Evolutionary conservation across 306 rosid species (phyloP), one percentile per base, ranked within the genome.

Genomic region (Pterocarpus santalinus): DNA sequence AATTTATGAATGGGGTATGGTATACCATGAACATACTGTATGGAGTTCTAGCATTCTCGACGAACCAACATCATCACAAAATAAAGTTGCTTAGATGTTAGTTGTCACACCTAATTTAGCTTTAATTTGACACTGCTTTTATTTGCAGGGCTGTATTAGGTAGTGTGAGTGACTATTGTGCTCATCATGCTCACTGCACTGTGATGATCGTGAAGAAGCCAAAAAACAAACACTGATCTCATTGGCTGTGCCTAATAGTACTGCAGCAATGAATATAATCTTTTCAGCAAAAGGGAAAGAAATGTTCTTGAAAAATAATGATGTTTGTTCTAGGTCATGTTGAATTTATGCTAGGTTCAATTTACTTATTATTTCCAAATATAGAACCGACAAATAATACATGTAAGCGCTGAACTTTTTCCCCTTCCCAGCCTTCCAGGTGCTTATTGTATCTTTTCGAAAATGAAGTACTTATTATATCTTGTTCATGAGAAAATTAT

Each of bases 161-260:
- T 2, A 92, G 97, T 71, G 94, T 92, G 16, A 94, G 98, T 86
- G 98, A 92, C 84, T 90, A 90, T 8, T 94, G 97, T 85, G 83
- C 92, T 47, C 94, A 88, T 81, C 92, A 90, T 77, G 98, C 97
- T 75, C 88, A 83, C 79, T 90, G 94, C 90, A 81, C 89, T 4
- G 89, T 94, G 72, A 89, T 89, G 90, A 89, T 92, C 6, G 96
- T 94, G 86, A 92, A 92, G 92, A 90, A 41, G 89, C 97, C 97
- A n/a, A 90, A 91, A 85, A 13, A 5, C 65, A 77, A 88, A 68
- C 90, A 82, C 71, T 88, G 65, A 81, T 63, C 68, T 13, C n/a
- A 8, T 33, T 30, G 47, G 13, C 69, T 16, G 56, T 38, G 0
- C 76, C 67, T 28, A 8, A 55, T 14, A 9, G n/a, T 57, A 16